Percentiles rank a stretch among this genome's conserved stretches.
Conservation (phyloP, 1,284 basidiomycete species). For the Cutaneotrichosporon daszewskae region DNA sequence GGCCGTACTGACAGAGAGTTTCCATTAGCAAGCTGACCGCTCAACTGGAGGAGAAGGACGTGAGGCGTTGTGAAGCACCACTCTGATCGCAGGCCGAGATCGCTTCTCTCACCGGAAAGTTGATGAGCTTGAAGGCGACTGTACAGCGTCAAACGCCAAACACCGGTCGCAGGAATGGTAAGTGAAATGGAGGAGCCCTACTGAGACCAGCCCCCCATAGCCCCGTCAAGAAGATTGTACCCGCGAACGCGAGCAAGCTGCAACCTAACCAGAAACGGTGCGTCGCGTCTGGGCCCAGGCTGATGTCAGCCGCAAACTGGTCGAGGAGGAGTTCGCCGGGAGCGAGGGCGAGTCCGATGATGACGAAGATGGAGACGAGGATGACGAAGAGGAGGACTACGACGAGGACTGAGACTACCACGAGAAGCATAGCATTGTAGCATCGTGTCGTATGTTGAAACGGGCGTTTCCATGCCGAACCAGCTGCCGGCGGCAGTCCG, state of each 20-base stretch:
- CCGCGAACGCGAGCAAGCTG: slow-evolving; percentile 9
- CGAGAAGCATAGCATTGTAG: too few species aligned
- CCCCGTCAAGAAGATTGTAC: slow-evolving; percentile 6
- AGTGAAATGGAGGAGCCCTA: neutral
- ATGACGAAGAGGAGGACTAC: slow-evolving; percentile 8
- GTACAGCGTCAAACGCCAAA: slow-evolving; percentile 2
- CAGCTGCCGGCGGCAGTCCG: too few species aligned
- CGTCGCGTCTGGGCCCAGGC: neutral
- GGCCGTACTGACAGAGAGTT: neutral
- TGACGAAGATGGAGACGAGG: slow-evolving; percentile 5
- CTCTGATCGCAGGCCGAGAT: slow-evolving; percentile 9
- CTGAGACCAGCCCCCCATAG: slow-evolving; percentile 2
- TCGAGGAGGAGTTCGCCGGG: slow-evolving; percentile 14
- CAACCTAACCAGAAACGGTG: slow-evolving; percentile 16
- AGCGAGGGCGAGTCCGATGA: slow-evolving; percentile 10
- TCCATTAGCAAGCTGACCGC: neutral
- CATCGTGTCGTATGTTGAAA: too few species aligned
- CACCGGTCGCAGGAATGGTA: slow-evolving; percentile 5
- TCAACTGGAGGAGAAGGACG: slow-evolving; percentile 9
- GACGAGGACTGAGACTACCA: slow-evolving; percentile 5
- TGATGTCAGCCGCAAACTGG: slow-evolving; percentile 11
- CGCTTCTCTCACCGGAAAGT: neutral
- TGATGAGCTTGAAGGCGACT: slow-evolving; percentile 6
- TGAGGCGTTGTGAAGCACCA: neutral
- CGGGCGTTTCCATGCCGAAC: too few species aligned